phyloP scores from a whole-genome alignment of 192 early-diverging fungal genomes.

The Powellomyces hirtus region DNA sequence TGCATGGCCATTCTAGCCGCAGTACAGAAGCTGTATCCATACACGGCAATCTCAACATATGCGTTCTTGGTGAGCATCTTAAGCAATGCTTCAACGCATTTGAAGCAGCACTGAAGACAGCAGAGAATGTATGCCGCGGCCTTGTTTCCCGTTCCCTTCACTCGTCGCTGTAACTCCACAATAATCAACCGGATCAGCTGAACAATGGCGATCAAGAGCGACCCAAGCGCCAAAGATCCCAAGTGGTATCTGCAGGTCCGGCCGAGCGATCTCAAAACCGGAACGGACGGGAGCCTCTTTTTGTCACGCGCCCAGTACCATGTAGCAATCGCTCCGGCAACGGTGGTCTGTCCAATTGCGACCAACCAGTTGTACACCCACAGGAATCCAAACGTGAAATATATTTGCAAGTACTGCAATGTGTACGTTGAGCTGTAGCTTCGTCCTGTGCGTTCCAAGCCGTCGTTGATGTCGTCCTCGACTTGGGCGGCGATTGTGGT shows the following conservation, averaged over 20 bases:
- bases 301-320: conserved; percentile 52
- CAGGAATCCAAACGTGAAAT: conserved; percentile 58
- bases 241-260: conserved; percentile 51
- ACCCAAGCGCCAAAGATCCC: conserved; percentile 51
- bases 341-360: conserved; percentile 45
- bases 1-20: conserved; percentile 40
- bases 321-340: conserved; percentile 51
- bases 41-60: conserved; percentile 55
- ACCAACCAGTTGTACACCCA: conserved; percentile 49
- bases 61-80: conserved; percentile 61
- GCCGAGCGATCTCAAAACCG: conserved; percentile 35
- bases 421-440: background rate
- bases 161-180: conserved; percentile 28
- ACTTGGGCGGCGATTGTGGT: conserved; percentile 2
- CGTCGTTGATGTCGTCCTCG: conserved; percentile 12
- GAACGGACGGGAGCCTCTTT: conserved; percentile 11
- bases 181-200: conserved; percentile 49
- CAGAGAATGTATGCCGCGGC: conserved; percentile 32
- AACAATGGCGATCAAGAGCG: conserved; percentile 52
- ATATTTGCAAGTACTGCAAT: conserved; percentile 39
- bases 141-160: conserved; percentile 30
- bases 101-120: conserved; percentile 47
- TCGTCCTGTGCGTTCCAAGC: background rate
- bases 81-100: conserved; percentile 41
- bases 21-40: conserved; percentile 51